Conservation (phyloP, 345 rosid genomes). For the Anacardium occidentale region DNA sequence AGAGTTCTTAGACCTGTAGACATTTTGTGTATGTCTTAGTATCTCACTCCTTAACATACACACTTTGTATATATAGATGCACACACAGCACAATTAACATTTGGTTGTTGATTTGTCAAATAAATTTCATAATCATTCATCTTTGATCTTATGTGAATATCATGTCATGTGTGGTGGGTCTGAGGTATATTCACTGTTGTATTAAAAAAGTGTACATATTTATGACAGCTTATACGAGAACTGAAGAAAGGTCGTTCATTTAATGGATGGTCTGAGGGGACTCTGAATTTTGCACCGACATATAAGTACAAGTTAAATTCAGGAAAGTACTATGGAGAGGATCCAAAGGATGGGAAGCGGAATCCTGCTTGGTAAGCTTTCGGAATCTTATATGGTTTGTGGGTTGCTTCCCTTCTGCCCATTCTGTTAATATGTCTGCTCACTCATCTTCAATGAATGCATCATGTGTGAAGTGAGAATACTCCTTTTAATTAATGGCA, state of each 20-base stretch:
- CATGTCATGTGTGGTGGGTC: background rate
- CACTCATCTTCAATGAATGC: conserved; percentile 1
- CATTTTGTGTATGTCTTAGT: background rate
- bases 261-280: conserved; percentile 92
- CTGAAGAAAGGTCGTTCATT: conserved; percentile 64
- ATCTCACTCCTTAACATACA: background rate
- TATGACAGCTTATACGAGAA: conserved; percentile 65
- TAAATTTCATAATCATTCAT: background rate
- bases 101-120: background rate
- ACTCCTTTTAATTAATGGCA: background rate
- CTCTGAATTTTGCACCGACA: conserved; percentile 74
- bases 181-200: background rate
- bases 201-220: background rate
- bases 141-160: conserved; percentile 8
- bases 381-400: background rate
- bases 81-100: background rate
- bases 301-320: conserved; percentile 82
- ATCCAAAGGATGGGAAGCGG: conserved; percentile 73
- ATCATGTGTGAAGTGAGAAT: background rate
- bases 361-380: conserved; percentile 76
- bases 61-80: background rate
- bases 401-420: background rate
- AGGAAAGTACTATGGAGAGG: conserved; percentile 69
- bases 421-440: conserved; percentile 4
- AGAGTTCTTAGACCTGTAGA: background rate